These are phyloP conservation scores for Guyanaporus albipodus DNA, from an alignment of 768 basidiomycete genomes.

Conservation along the genomic window DNA sequence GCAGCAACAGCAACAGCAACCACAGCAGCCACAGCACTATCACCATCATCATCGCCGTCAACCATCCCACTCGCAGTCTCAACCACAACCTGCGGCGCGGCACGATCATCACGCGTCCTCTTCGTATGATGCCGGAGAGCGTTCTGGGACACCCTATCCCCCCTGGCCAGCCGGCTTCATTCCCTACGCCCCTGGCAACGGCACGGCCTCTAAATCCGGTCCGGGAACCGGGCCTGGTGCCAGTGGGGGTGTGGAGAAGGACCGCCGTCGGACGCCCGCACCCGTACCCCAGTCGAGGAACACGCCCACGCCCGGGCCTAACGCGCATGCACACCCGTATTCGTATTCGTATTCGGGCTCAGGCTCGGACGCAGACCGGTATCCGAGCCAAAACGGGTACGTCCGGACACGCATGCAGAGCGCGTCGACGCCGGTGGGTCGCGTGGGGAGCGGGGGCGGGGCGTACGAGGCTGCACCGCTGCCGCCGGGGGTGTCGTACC, in stretches of 20 bases:
- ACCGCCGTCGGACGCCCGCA: constrained; percentile 9
- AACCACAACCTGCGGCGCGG: neutral
- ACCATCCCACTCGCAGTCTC: neutral
- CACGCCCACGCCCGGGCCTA: too few species aligned
- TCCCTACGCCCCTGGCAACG: constrained; percentile 4
- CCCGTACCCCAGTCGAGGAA: too few species aligned
- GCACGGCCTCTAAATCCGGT: neutral
- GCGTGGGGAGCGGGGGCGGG: neutral
- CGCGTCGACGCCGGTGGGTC: constrained; percentile 5
- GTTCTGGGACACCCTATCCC: constrained; percentile 9
- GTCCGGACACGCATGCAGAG: constrained; percentile 13
- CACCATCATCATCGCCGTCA: neutral
- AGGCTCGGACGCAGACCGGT: neutral
- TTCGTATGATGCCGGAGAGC: neutral
- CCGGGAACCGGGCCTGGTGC: too few species aligned
- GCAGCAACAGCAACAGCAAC: constrained; percentile 1
- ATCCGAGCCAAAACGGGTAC: neutral
- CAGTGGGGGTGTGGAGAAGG: too few species aligned
- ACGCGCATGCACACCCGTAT: neutral
- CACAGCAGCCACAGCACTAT: neutral
- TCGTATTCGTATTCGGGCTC: neutral
- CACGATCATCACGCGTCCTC: neutral
- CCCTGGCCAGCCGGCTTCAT: constrained; percentile 22
- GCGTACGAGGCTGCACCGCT: constrained; percentile 27
- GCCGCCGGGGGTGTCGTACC: constrained; percentile 26